A percentile compares a stretch with the other conserved stretches of the same genome.
Evolutionary conservation across 306 rosid genomes (phyloP).

Genomic region (Ammopiptanthus mongolicus): DNA sequence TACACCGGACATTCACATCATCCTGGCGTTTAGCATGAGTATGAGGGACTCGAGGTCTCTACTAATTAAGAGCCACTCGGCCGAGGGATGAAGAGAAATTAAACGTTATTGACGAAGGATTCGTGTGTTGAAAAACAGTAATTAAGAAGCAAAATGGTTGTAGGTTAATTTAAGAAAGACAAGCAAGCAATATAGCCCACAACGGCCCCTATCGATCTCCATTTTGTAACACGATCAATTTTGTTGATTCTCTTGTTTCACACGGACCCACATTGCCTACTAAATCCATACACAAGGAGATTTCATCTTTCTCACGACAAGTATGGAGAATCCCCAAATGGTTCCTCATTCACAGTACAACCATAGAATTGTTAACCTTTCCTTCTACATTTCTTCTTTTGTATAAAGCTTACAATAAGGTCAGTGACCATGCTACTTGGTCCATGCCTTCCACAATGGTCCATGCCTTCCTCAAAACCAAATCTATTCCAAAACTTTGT

Average conservation of each 20-base stretch:
- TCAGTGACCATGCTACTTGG: conserved; percentile 33
- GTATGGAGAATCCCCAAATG: conserved; percentile 27
- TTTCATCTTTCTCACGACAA: conserved; percentile 24
- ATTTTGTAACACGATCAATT: neutral
- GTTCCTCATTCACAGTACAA: conserved; percentile 36
- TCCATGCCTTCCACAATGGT: conserved; percentile 33
- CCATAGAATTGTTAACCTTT: conserved; percentile 30
- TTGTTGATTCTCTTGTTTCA: conserved; percentile 16
- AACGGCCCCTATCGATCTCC: neutral
- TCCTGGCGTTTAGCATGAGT: conserved; percentile 11
- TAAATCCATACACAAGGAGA: conserved; percentile 24
- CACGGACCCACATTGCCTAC: conserved; percentile 49
- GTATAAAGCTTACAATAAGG: conserved; percentile 37
- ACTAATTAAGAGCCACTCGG: too few relatives aligned
- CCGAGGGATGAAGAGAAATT: too few relatives aligned
- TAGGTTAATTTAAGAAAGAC: conserved; percentile 38
- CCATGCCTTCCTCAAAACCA: conserved; percentile 17
- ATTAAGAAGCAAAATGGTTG: conserved; percentile 23
- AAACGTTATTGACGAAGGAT: neutral
- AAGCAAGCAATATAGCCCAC: conserved; percentile 35
- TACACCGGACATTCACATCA: conserved; percentile 20
- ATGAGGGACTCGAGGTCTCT: too few relatives aligned
- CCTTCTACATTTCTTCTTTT: conserved; percentile 33
- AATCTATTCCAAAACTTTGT: conserved; percentile 22
- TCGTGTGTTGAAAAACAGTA: conserved; percentile 6